Conservation (phyloP, 192 early-diverging fungal species). For the Coemansia sp. region DNA sequence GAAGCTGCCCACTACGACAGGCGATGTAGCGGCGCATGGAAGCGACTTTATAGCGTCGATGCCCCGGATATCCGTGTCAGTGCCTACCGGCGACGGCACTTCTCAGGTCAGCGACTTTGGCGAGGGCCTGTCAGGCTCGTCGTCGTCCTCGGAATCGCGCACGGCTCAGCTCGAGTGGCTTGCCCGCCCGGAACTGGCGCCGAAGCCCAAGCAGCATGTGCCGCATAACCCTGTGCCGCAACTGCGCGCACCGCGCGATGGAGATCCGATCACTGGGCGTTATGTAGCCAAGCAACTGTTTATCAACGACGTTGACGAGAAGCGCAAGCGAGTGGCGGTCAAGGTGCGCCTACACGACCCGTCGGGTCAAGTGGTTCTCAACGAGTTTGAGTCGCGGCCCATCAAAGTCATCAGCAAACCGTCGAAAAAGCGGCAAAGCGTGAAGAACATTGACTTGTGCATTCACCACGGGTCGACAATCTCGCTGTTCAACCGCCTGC, state of each 20-base stretch:
- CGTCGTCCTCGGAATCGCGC: constrained; percentile 14
- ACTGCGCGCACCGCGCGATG: constrained; percentile 41
- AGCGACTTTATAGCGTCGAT: constrained; percentile 32
- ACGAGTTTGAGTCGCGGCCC: constrained; percentile 72
- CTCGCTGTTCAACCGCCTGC: constrained; percentile 86
- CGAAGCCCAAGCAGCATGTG: constrained; percentile 45
- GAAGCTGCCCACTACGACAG: constrained; percentile 55
- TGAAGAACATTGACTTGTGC: constrained; percentile 80
- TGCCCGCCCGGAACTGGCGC: constrained; percentile 41
- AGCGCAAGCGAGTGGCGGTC: constrained; percentile 76
- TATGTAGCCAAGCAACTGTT: constrained; percentile 81
- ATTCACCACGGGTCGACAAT: constrained; percentile 86
- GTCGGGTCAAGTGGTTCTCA: constrained; percentile 57
- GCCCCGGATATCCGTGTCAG: constrained; percentile 47
- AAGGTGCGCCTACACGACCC: constrained; percentile 70
- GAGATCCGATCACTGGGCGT: constrained; percentile 61
- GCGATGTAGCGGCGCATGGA: constrained; percentile 15
- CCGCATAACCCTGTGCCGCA: constrained; percentile 27
- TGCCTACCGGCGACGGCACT: constrained; percentile 32
- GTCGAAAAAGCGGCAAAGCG: constrained; percentile 83
- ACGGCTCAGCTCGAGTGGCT: constrained; percentile 51
- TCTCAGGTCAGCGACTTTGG: constrained; percentile 9
- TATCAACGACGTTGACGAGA: constrained; percentile 84
- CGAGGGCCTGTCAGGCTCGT: constrained; percentile 3
- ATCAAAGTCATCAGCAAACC: constrained; percentile 94